Evolutionary conservation across 169 alveolate species (phyloP).

Genomic region (Eimeria praecox): DNA sequence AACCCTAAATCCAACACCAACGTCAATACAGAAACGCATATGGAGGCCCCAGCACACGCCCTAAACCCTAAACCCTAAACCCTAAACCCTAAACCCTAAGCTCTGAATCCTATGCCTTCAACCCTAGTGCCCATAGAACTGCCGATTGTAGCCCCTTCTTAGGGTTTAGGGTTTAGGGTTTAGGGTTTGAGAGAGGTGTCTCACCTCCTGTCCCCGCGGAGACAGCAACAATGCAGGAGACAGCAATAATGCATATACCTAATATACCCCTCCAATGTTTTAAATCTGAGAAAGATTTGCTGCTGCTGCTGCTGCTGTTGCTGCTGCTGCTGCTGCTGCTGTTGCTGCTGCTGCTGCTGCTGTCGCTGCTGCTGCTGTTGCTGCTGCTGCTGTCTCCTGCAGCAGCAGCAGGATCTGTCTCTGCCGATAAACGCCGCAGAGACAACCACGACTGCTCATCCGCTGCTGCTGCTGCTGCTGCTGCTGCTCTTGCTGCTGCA

Average conservation of each 20-base stretch:
- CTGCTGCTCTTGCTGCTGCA: slow-evolving; percentile 1
- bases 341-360: not conserved
- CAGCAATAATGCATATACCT: not conserved
- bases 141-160: not conserved
- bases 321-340: slow-evolving; percentile 33
- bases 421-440: not conserved
- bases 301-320: not conserved
- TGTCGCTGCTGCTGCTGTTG: not conserved
- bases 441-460: not conserved
- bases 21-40: slow-evolving; percentile 61
- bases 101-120: not conserved
- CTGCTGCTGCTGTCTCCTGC: slow-evolving; percentile 20
- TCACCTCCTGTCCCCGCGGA: slow-evolving; percentile 38
- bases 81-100: not conserved
- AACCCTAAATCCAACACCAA: slow-evolving; percentile 35
- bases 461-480: slow-evolving; percentile 21
- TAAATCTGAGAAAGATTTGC: not conserved
- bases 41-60: no score
- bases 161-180: slow-evolving; percentile 14
- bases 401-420: not conserved
- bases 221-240: slow-evolving; percentile 38
- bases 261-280: not conserved
- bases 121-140: not conserved
- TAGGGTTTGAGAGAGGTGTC: not conserved
- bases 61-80: not conserved